Base-by-base conservation (phyloP, 495 filamentous ascomycete genomes). In the Aspergillus leporis region DNA sequence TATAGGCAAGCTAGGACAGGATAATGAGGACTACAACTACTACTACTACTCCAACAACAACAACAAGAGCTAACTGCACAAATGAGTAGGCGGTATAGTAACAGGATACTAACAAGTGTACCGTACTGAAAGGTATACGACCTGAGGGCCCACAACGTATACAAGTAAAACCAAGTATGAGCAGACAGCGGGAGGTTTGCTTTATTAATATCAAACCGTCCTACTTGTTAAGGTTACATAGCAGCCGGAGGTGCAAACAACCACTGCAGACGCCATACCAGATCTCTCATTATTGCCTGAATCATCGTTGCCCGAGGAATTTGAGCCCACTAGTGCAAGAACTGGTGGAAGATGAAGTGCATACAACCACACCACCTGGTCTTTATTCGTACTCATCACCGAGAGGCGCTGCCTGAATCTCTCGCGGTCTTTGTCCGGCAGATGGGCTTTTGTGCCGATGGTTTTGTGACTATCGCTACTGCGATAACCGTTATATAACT, bases 291-390 rank as follows among this genome's bases (percentile, higher is more conserved):
- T 46, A 0, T 55, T 75, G 7, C 67, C 72, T 19, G 62, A 74
- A 21, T 36, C 60, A 1, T 55, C 61, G 0, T 67, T 59, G 32
- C 75, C 75, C 5, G 75, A 76, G 5, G 75, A n/a, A 78, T 55
- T 60, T 78, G n/a, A 71, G 75, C 22, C 72, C 75, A 0, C 60
- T 78, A 43, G 53, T 78, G 5, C 66, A 78, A 32, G 71, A 74
- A 8, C 61, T 76, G 19, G 71, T 74, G 12, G 75, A 79, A 38
- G 71, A 72, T n/a, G 71, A 78, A 57, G 68, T 78, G 16, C 70
- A 81, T 62, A 84, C 61, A 74, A 74, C 46, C 78, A 78, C 53
- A 83, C 79, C 5, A 77, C 76, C 55, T 84, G 81, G 81, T 79
- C 78, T 22, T 80, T 13, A 71, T 81, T 55, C 77, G 81, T 22